Base-by-base conservation (phyloP, 495 filamentous ascomycete genomes). In the Umbilicaria muhlenbergii region DNA sequence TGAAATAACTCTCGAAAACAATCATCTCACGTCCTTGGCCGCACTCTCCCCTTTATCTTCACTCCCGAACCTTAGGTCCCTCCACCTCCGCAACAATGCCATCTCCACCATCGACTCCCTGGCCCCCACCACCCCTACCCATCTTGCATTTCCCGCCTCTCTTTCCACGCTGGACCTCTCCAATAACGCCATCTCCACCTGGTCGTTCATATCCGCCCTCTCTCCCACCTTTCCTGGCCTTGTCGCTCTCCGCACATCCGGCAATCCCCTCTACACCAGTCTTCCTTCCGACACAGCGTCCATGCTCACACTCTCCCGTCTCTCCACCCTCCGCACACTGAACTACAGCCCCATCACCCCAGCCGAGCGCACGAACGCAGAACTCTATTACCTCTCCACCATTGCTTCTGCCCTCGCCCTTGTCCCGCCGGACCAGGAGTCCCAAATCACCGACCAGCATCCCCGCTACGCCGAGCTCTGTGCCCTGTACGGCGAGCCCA, bases 381-480 rank as follows among this genome's bases (percentile, higher is more conserved):
- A 98, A 43, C 78, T 87, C 54, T 98, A 88, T 60, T 98, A 96
- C 56, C 74, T 96, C 11, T 79, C 75, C 5, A 71, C 77, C 24
- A 87, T 95, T 42, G 82, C 71, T 15, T 75, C 80, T 13, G 66
- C 66, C 24, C 24, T 28, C 10, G 70, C 67, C 0, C 67, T 78
- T 0, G 63, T 74, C 47, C 60, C 59, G 1, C 4, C 38, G 0
- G 15, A 47, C 12, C 63, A 69, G n/a, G 71, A 78, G 48, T 50
- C 54, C 3, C 53, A 56, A 2, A 68, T 83, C 8, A 62, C 80
- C 6, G 60, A 60, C 7, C 49, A 63, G 14, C 85, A 96, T 56
- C 73, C 69, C 2, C 70, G 86, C 3, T 98, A 80, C 56, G 52
- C 45, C 1, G 79, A 78, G 38, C 63, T 98, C 19, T 94, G 86